Base-by-base conservation (phyloP, 495 filamentous ascomycete species). In the Platismatia glauca region DNA sequence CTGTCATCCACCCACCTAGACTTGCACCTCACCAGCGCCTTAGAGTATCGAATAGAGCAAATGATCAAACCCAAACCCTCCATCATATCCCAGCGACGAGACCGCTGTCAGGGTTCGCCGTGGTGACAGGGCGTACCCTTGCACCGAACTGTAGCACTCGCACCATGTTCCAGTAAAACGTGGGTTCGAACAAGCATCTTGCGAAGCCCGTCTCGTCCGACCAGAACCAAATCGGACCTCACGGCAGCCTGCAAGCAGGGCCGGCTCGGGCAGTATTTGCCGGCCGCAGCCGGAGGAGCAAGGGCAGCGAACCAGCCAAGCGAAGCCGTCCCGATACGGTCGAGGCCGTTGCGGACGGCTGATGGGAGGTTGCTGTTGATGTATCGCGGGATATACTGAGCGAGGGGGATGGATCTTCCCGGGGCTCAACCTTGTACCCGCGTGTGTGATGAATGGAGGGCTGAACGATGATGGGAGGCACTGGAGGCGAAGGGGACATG, bases 301-400 rank as follows among this genome's bases (percentile, higher is more conserved):
- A 43, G 60, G 38, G 60, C 43, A 18, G 38, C 38, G 22, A 57
- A 22, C 39, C 29, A 22, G 29, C 41, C 58, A n/a, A 18, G 24
- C 24, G 38, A 46, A 41, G 33, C 39, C 41, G 39, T 62, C 43
- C 64, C 64, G 64, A 66, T 66, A 66, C 64, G 60, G 29, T 29
- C 57, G 41, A n/a, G 15, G 46, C 57, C 64, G 64, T 66, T 66
- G 57, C 64, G 57, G 58, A 64, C 65, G 33, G 46, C 18, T 56
- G 43, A 34, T 38, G 13, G 48, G 7, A 7, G 11, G 35, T 55
- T 27, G 46, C 29, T 57, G 46, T 81, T 72, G 70, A 80, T 82
- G 73, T 82, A 72, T 78, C 80, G 80, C 80, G 71, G 71, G 78
- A 72, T 78, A 82, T 82, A 82, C 80, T 80, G 80, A 81, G 80